Conservation (phyloP, 2,329 filamentous ascomycete species). For the Colletotrichum chrysophilum region DNA sequence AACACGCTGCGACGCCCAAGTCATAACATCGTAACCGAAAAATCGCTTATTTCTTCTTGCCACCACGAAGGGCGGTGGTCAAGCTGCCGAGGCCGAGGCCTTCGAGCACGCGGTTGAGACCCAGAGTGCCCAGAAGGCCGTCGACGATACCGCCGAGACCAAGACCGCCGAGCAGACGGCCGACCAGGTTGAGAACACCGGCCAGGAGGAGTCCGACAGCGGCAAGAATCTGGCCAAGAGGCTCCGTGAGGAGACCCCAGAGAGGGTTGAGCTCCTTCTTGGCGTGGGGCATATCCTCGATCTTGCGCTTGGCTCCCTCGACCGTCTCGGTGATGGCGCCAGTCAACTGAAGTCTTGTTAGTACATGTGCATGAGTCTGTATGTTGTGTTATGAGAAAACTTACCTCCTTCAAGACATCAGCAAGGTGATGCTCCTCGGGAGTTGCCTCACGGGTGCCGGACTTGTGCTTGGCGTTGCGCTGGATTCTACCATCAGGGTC, state of each 20-base stretch:
- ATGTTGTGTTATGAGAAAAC: conserved; percentile 10
- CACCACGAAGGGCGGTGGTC: conserved; percentile 38
- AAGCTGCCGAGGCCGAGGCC: conserved; percentile 69
- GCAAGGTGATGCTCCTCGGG: conserved; percentile 87
- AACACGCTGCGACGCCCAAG: not conserved
- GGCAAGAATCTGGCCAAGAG: conserved; percentile 89
- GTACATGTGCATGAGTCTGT: not conserved
- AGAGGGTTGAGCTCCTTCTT: conserved; percentile 95
- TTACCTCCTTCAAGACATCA: conserved; percentile 78
- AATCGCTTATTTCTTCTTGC: conserved; percentile 33
- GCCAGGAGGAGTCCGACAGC: conserved; percentile 83
- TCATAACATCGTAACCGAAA: not conserved
- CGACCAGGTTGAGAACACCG: conserved; percentile 85
- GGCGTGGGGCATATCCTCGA: conserved; percentile 89
- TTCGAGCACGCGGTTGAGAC: conserved; percentile 76
- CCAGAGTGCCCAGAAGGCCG: conserved; percentile 77
- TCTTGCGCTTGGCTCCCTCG: conserved; percentile 86
- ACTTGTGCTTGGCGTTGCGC: conserved; percentile 82
- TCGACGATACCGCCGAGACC: conserved; percentile 84
- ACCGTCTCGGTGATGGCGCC: conserved; percentile 82
- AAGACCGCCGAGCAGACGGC: conserved; percentile 78
- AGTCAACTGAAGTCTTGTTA: conserved; percentile 62
- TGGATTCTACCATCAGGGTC: conserved; percentile 89
- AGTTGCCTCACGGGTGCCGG: conserved; percentile 75
- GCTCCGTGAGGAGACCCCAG: conserved; percentile 82